Evolutionary conservation across 306 rosid species (phyloP).

Genomic region (Potentilla sterilis): DNA sequence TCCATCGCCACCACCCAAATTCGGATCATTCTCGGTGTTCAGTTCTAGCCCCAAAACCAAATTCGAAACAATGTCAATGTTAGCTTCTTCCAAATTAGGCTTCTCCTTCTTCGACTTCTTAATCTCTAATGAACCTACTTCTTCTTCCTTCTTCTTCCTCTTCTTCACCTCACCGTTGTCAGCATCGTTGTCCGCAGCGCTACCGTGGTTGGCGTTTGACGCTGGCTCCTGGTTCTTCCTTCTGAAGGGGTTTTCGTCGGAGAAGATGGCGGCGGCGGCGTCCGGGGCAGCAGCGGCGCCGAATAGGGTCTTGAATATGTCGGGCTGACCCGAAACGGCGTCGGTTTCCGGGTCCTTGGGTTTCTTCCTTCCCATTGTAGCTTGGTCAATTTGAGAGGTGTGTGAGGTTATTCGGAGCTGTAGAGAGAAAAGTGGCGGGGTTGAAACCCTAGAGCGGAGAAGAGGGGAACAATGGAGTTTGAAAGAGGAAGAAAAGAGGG

Average conservation of each 20-base stretch:
- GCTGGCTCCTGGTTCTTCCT: constrained; percentile 38
- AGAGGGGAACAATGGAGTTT: neutral
- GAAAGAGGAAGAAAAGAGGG: neutral
- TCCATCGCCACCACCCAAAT: neutral
- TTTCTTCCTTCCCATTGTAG: constrained; percentile 58
- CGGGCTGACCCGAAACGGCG: constrained; percentile 38
- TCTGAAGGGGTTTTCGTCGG: constrained; percentile 63
- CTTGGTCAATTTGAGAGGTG: neutral
- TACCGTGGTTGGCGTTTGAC: neutral
- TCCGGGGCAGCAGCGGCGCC: constrained; percentile 34
- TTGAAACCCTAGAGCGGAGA: constrained; percentile 11
- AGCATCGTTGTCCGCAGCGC: constrained; percentile 18
- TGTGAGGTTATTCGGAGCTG: neutral
- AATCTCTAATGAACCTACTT: constrained; percentile 13
- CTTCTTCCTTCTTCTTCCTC: constrained; percentile 32
- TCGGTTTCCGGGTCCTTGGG: constrained; percentile 35
- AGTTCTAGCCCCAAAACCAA: constrained; percentile 8
- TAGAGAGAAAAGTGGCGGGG: neutral
- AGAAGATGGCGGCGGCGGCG: constrained; percentile 53
- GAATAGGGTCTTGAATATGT: constrained; percentile 55
- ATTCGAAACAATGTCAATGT: neutral
- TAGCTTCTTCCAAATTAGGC: constrained; percentile 18
- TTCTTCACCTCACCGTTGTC: constrained; percentile 33
- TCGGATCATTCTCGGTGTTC: neutral
- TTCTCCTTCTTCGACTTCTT: constrained; percentile 38